phyloP scores from a whole-genome alignment of 2,329 filamentous ascomycete species.

The Fusarium virguliforme region DNA sequence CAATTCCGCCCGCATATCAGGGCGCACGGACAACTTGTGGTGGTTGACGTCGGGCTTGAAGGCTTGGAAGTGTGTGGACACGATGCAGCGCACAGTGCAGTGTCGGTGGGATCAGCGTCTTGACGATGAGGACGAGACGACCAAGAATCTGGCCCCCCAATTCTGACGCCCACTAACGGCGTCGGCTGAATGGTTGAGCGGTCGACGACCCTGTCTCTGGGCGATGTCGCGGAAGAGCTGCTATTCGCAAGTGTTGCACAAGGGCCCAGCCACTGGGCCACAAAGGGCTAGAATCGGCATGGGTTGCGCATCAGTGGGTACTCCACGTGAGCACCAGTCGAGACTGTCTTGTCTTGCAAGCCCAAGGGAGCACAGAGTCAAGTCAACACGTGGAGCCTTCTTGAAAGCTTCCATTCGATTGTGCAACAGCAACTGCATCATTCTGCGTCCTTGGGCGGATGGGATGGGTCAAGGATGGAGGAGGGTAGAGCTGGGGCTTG shows the following conservation, averaged over 20 bases:
- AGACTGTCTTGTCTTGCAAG: constrained; percentile 50
- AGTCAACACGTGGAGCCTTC: constrained; percentile 52
- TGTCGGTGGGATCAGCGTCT: constrained; percentile 37
- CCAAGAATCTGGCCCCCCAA: constrained; percentile 26
- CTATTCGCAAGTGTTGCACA: constrained; percentile 46
- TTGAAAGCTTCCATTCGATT: constrained; percentile 48
- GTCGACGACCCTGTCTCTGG: constrained; percentile 41
- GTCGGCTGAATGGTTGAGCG: constrained; percentile 25
- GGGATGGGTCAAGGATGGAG: constrained; percentile 33
- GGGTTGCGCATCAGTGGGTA: constrained; percentile 53
- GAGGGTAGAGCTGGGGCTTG: constrained; percentile 14
- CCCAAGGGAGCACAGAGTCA: constrained; percentile 46
- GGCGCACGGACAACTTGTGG: constrained; percentile 41
- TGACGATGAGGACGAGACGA: constrained; percentile 22
- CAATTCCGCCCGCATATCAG: constrained; percentile 45
- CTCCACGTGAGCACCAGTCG: constrained; percentile 51
- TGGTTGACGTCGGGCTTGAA: constrained; percentile 41
- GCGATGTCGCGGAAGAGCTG: constrained; percentile 43
- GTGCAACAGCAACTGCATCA: constrained; percentile 45
- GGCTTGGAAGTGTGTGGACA: constrained; percentile 39
- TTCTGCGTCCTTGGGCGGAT: constrained; percentile 23
- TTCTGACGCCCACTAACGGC: constrained; percentile 33
- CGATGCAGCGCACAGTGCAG: constrained; percentile 39
- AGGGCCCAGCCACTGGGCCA: constrained; percentile 48
- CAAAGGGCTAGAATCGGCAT: constrained; percentile 49